Evolutionary conservation across 805 yeast species (phyloP).

Genomic region (Wickerhamiella lipophila): DNA sequence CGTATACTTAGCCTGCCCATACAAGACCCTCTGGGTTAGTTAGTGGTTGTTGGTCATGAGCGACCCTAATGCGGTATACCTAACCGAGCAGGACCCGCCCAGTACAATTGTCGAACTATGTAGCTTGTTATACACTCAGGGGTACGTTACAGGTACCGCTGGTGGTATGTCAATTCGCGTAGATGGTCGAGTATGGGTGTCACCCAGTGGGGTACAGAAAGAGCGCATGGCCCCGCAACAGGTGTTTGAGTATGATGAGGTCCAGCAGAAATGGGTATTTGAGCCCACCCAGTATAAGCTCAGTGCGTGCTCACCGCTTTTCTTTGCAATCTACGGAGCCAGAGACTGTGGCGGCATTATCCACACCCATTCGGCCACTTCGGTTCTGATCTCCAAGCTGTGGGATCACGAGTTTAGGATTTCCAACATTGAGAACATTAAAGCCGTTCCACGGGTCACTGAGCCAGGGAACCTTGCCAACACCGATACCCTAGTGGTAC

Average conservation of each 20-base stretch:
- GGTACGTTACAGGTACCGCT: constrained; percentile 94
- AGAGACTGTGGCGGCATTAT: constrained; percentile 82
- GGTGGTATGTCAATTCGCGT: constrained; percentile 79
- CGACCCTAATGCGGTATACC: constrained; percentile 20
- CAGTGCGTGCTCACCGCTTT: constrained; percentile 88
- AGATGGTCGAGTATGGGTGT: constrained; percentile 48
- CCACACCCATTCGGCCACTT: constrained; percentile 85
- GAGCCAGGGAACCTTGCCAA: constrained; percentile 58
- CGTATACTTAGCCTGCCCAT: constrained; percentile 2
- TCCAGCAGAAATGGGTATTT: constrained; percentile 40
- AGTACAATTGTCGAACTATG: constrained; percentile 62
- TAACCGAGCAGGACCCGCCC: constrained; percentile 64
- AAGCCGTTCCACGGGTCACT: constrained; percentile 66
- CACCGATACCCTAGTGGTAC: constrained; percentile 66
- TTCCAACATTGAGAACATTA: constrained; percentile 77
- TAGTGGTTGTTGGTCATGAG: constrained; percentile 19
- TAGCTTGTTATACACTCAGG: constrained; percentile 57
- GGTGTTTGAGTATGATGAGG: constrained; percentile 61
- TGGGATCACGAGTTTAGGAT: constrained; percentile 63
- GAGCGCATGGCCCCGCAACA: constrained; percentile 69
- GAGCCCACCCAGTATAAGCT: constrained; percentile 63
- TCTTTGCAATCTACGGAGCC: constrained; percentile 54
- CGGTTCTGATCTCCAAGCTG: constrained; percentile 66
- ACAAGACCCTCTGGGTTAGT: too few relatives aligned
- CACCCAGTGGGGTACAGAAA: constrained; percentile 95